These are phyloP conservation scores for Phytophthora pinifolia DNA, from an alignment of 352 stramenopile genomes.

Conservation along the genomic window DNA sequence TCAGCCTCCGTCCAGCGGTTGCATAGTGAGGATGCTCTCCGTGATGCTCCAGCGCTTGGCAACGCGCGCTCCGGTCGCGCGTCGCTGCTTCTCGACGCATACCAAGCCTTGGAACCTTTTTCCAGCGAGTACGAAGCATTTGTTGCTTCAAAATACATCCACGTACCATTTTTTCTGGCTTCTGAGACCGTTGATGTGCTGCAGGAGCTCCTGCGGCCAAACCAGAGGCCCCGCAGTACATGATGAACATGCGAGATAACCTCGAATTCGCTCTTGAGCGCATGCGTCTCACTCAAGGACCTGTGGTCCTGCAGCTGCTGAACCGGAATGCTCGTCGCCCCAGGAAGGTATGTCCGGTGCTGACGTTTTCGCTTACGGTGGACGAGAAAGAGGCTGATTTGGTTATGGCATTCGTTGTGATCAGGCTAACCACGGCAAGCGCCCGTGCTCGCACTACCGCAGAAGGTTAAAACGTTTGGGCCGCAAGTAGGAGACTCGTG, in stretches of 20 bases:
- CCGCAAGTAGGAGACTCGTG: constrained; percentile 20
- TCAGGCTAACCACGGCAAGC: constrained; percentile 54
- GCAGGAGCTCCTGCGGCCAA: constrained; percentile 12
- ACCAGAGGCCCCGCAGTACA: constrained; percentile 38
- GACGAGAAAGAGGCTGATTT: background rate
- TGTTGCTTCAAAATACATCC: no score
- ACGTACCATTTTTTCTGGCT: constrained; percentile 6
- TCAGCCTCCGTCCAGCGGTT: constrained; percentile 18
- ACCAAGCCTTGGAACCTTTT: constrained; percentile 53
- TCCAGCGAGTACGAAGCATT: constrained; percentile 24
- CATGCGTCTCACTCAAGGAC: constrained; percentile 41
- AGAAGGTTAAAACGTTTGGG: constrained; percentile 46
- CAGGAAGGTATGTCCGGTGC: constrained; percentile 41
- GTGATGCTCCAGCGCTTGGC: constrained; percentile 23
- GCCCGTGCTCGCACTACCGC: constrained; percentile 52
- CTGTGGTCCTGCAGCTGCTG: constrained; percentile 48
- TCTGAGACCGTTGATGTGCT: constrained; percentile 8
- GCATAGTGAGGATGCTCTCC: constrained; percentile 15
- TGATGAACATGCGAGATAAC: constrained; percentile 59
- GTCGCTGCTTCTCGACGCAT: constrained; percentile 32
- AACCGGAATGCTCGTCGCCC: constrained; percentile 44
- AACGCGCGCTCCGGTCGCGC: background rate
- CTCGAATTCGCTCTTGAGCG: constrained; percentile 58
- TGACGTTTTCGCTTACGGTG: background rate
- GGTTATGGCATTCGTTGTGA: background rate